Percentiles rank a stretch among this genome's conserved stretches.
Conservation (phyloP, 352 stramenopile species). For the Globisporangium nagaii region DNA sequence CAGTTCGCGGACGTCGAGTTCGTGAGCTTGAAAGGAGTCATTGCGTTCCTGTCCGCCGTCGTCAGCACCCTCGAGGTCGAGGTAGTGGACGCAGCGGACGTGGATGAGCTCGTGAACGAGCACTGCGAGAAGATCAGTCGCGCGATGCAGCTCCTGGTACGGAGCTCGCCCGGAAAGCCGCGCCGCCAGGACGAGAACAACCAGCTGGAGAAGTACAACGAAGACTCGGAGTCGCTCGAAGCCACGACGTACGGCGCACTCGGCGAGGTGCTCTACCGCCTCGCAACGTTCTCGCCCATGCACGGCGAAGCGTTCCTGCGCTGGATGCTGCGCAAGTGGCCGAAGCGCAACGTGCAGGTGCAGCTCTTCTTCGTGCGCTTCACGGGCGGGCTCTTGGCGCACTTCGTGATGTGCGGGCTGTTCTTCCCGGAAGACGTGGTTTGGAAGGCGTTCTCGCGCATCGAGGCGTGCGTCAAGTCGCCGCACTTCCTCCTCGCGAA, state of each 20-base stretch:
- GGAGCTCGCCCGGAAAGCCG: constrained; percentile 41
- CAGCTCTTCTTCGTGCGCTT: constrained; percentile 77
- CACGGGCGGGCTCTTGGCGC: constrained; percentile 45
- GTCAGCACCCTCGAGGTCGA: constrained; percentile 40
- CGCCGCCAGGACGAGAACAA: constrained; percentile 32
- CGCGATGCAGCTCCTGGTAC: constrained; percentile 46
- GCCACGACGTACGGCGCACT: constrained; percentile 58
- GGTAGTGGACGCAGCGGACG: constrained; percentile 22
- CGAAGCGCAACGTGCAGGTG: constrained; percentile 60
- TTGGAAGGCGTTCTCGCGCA: constrained; percentile 39
- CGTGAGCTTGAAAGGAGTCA: constrained; percentile 54
- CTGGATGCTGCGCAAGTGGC: constrained; percentile 76
- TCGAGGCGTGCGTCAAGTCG: constrained; percentile 52
- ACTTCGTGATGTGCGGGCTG: constrained; percentile 55
- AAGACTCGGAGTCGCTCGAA: constrained; percentile 56
- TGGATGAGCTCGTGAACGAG: constrained; percentile 28
- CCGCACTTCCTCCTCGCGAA: constrained; percentile 70
- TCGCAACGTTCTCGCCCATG: constrained; percentile 51
- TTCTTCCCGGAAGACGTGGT: constrained; percentile 44
- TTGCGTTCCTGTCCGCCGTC: constrained; percentile 46
- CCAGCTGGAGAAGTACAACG: constrained; percentile 59
- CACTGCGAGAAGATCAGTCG: constrained; percentile 44
- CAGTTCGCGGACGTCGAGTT: constrained; percentile 20
- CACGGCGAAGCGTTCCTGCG: constrained; percentile 57
- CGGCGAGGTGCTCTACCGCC: constrained; percentile 52